These are phyloP conservation scores for Azolla pinnata DNA, from an alignment of 75 land plant genomes.

Conservation along the genomic window DNA sequence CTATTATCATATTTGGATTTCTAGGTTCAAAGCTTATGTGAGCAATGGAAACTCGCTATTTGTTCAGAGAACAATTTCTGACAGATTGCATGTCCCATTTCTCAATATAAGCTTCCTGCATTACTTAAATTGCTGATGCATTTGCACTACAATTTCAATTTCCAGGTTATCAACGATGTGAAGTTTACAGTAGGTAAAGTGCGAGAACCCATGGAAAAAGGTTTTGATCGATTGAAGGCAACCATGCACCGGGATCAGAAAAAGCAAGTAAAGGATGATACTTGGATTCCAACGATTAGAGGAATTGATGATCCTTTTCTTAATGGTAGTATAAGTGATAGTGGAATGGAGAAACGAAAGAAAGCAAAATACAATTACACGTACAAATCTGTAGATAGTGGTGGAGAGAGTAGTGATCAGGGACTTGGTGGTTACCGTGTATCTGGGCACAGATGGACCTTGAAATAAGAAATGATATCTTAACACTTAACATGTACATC, in stretches of 20 bases:
- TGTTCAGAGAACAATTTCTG: too few relatives aligned
- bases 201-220: constrained; percentile 81
- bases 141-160: too few relatives aligned
- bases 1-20: too few relatives aligned
- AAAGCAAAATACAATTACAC: constrained; percentile 44
- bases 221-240: constrained; percentile 62
- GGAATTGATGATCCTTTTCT: constrained; percentile 96
- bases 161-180: constrained; percentile 76
- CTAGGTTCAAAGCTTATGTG: too few relatives aligned
- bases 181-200: constrained; percentile 75
- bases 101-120: background rate
- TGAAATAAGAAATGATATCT: too few relatives aligned
- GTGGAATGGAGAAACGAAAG: constrained; percentile 41
- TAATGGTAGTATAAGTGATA: constrained; percentile 77
- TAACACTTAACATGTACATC: too few relatives aligned
- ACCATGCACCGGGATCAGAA: constrained; percentile 43
- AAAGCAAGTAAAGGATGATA: constrained; percentile 59
- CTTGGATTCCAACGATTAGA: constrained; percentile 44
- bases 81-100: background rate
- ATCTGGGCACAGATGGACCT: constrained; percentile 6
- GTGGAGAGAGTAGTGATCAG: constrained; percentile 87
- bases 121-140: background rate
- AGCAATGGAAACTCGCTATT: too few relatives aligned
- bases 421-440: constrained; percentile 37
- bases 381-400: constrained; percentile 66